Base-by-base conservation (phyloP, 495 filamentous ascomycete species). In the Ascodesmis nigricans region DNA sequence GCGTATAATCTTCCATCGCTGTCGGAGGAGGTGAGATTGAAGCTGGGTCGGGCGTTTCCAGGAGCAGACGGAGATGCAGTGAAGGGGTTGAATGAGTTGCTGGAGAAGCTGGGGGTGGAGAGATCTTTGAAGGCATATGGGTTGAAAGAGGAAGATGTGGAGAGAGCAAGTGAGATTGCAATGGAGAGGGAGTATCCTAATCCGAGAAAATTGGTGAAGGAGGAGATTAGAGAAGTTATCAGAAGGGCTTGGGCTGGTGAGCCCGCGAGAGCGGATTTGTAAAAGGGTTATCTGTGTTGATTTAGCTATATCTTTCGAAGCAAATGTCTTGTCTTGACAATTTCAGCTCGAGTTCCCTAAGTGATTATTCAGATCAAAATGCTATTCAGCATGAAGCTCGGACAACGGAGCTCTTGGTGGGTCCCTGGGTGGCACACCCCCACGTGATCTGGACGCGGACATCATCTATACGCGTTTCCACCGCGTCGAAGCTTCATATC, bases 191-290 rank as follows among this genome's bases (percentile, higher is more conserved):
- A 67, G 5, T 76, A 75, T 45, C 67, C 64, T 57, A 75, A 75
- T 38, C 72, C 73, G 11, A 52, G 71, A 26, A 50, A 52, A 10
- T 57, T 75, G 31, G 66, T 71, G 53, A 62, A 58, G 17, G 58
- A 45, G 0, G 63, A 58, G 0, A 64, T 75, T 38, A 60, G 66
- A 25, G 73, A 78, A 53, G 48, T 74, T 44, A 67, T 75, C 35
- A 57, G 71, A 32, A 54, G 71, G 30, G 69, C 70, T 8, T 78
- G 68, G 66, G 69, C 67, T 29, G 73, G 70, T n/a, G 71, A 78
- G 46, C 59, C 60, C 16, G 71, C 71, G 13, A 59, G 55, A 33
- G 62, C 60, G 11, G 61, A 75, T 50, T 39, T 73, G 47, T 73
- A 59, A 52, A 30, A 11, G 23, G 23, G n/a, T n/a, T n/a, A n/a